Percentiles rank a stretch among this genome's conserved stretches.
Evolutionary conservation across 352 stramenopile species (phyloP).

Genomic region (Blastocystis sp.): DNA sequence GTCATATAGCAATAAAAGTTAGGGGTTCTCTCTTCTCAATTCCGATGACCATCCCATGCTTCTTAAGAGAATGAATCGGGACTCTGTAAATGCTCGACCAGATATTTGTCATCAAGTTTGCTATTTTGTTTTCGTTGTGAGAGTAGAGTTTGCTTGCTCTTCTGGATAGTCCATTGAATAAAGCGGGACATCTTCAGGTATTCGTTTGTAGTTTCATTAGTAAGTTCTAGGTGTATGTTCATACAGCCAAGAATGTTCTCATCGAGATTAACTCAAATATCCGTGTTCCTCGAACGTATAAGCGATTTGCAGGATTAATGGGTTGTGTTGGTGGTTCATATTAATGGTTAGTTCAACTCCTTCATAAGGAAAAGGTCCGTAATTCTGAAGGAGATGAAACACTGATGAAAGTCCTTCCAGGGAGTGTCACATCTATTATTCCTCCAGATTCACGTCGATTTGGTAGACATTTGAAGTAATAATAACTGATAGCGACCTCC

Average conservation of each 20-base stretch:
- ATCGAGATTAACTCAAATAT: constrained; percentile 96
- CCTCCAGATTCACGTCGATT: constrained; percentile 88
- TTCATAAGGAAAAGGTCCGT: constrained; percentile 99
- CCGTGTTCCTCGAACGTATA: constrained; percentile 97
- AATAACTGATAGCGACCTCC: constrained; percentile 82
- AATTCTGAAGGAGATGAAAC: constrained; percentile 86
- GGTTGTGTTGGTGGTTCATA: constrained; percentile 81
- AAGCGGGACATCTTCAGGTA: constrained; percentile 91
- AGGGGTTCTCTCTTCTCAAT: constrained; percentile 98
- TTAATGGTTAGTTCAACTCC: constrained; percentile 88
- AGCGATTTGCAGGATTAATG: constrained; percentile 92
- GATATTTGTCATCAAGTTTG: constrained; percentile 93
- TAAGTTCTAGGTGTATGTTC: constrained; percentile 84
- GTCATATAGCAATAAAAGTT: neutral
- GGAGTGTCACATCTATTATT: constrained; percentile 92
- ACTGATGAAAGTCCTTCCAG: constrained; percentile 98
- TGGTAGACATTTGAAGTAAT: constrained; percentile 93
- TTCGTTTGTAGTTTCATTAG: neutral
- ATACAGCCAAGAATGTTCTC: constrained; percentile 91
- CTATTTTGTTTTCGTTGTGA: neutral
- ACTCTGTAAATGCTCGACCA: constrained; percentile 91
- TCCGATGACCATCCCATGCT: constrained; percentile 96
- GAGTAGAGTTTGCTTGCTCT: constrained; percentile 91
- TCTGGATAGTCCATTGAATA: constrained; percentile 98
- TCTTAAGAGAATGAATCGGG: constrained; percentile 89